Conservation (phyloP, 306 rosid species). For the Datisca glomerata region DNA sequence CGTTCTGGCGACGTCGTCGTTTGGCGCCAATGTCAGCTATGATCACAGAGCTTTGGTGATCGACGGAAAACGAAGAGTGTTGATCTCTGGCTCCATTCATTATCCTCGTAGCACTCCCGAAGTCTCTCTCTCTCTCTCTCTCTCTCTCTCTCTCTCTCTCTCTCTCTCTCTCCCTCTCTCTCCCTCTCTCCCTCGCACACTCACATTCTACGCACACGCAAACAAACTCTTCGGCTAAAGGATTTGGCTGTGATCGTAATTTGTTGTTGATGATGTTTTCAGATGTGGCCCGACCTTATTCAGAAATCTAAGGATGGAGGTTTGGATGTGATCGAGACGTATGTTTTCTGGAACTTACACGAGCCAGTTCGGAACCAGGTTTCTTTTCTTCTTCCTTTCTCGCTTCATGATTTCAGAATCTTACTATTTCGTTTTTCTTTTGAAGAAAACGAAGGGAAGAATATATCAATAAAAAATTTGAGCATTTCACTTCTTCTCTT, state of each 20-base stretch:
- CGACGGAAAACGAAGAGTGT: constrained; percentile 64
- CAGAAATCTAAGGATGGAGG: constrained; percentile 93
- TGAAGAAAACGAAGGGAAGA: neutral
- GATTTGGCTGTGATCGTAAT: constrained; percentile 1
- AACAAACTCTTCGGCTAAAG: too few relatives aligned
- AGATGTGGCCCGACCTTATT: constrained; percentile 98
- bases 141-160: neutral
- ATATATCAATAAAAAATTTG: too few relatives aligned
- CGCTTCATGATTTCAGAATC: neutral
- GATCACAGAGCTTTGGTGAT: constrained; percentile 77
- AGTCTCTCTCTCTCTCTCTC: constrained; percentile 21
- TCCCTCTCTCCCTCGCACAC: neutral
- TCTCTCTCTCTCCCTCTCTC: constrained; percentile 9
- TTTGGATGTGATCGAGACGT: constrained; percentile 84
- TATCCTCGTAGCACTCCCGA: constrained; percentile 94
- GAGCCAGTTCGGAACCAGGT: constrained; percentile 83
- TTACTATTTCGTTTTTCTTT: neutral
- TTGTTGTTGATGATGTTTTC: constrained; percentile 13
- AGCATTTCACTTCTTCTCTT: too few relatives aligned
- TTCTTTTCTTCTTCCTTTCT: constrained; percentile 1
- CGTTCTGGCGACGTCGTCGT: constrained; percentile 20
- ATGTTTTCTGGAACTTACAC: constrained; percentile 84
- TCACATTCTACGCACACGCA: too few relatives aligned
- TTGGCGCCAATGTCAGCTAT: constrained; percentile 53
- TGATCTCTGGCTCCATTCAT: constrained; percentile 88